Evolutionary conservation across 139 green algal genomes (phyloP).

Genomic region (Chlamydomonas incerta): DNA sequence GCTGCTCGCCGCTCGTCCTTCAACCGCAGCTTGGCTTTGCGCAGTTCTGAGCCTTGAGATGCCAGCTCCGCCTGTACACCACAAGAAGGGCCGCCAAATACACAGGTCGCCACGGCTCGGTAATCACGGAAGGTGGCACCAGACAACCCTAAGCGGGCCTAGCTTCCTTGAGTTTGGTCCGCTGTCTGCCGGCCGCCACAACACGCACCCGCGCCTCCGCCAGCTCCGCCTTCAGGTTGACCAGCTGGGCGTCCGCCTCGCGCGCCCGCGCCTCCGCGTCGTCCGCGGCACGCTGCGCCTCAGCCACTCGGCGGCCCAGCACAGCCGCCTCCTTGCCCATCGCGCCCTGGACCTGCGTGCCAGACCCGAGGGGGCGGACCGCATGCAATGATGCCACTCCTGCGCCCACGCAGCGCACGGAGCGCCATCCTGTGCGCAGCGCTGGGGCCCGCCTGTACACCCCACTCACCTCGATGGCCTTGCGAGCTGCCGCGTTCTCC

Average conservation of each 20-base stretch:
- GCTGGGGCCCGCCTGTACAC: background rate
- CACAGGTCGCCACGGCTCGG: no score
- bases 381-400: background rate
- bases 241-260: conserved; percentile 20
- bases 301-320: conserved; percentile 21
- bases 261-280: conserved; percentile 14
- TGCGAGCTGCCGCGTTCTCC: conserved; percentile 28
- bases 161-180: no score
- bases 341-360: conserved; percentile 31
- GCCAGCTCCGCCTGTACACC: conserved; percentile 16
- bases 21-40: background rate
- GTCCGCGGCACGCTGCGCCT: conserved; percentile 35
- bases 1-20: conserved; percentile 3
- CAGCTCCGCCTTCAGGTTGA: conserved; percentile 1
- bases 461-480: conserved; percentile 37
- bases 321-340: conserved; percentile 51
- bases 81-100: no score
- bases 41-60: background rate
- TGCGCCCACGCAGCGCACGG: no score
- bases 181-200: background rate
- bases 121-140: no score
- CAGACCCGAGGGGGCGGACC: no score
- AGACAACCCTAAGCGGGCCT: no score
- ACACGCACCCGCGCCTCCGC: conserved; percentile 1
- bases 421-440: no score